Evolutionary conservation across 2,329 filamentous ascomycete genomes (phyloP).

Genomic region (Paraphaeosphaeria sporulosa): DNA sequence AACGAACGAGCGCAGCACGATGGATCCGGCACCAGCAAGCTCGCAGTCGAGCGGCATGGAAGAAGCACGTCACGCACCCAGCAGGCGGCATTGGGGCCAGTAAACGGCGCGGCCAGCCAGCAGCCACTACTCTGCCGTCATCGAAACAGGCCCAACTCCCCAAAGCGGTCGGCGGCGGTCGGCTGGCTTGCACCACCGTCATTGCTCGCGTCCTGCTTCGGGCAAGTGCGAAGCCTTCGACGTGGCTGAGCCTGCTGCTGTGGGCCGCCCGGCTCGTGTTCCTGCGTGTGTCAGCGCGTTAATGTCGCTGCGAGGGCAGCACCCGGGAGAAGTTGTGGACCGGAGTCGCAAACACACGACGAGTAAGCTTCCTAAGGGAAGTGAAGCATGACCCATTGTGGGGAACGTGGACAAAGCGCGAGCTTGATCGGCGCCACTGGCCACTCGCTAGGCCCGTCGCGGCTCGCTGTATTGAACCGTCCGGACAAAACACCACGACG

Average conservation of each 20-base stretch:
- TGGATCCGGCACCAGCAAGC: not conserved
- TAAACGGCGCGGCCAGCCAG: not conserved
- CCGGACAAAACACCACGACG: not conserved
- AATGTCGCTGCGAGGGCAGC: not conserved
- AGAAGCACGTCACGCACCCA: not conserved
- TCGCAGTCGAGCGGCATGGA: not conserved
- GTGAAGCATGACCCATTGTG: not conserved
- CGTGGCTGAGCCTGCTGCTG: not conserved
- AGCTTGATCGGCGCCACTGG: not conserved
- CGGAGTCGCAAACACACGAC: not conserved
- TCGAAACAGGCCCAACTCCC: not conserved
- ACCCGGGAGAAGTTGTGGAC: not conserved
- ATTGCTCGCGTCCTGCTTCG: constrained; percentile 1
- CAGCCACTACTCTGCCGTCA: not conserved
- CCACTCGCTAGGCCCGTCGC: not conserved
- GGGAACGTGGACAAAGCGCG: not conserved
- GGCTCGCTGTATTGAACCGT: not conserved
- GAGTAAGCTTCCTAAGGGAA: not conserved
- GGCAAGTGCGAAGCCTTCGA: not conserved
- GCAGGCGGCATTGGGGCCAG: not conserved
- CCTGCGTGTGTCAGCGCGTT: not conserved
- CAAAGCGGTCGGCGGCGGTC: not conserved
- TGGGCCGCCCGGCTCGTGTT: constrained; percentile 3
- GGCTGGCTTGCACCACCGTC: not conserved
- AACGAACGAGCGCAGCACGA: constrained; percentile 2